Base-by-base conservation (phyloP, 768 basidiomycete species). In the Suillus subluteus region DNA sequence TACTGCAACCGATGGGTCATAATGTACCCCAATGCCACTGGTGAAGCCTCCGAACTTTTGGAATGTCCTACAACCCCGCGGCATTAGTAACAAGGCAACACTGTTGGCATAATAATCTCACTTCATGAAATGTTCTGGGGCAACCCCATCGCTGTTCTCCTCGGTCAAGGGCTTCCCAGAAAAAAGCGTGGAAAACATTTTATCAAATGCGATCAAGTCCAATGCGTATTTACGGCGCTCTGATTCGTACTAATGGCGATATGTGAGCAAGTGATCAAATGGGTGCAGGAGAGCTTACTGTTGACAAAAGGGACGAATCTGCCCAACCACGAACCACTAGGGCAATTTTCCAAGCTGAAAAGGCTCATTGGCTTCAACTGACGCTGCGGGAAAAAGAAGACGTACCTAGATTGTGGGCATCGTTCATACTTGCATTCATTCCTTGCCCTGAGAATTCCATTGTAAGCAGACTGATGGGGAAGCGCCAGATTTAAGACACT, bases 351-450 rank as follows among this genome's bases (percentile, higher is more conserved):
- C 86, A 88, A 2, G 81, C 84, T 81, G 21, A 43, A 38, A 32
- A 62, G 4, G 12, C 9, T 18, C 35, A 18, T 70, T 12, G 63
- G 37, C 64, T 58, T 37, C 21, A 40, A 48, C 2, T 4, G 12
- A 21, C 43, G 48, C 11, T 6, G 7, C n/a, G 18, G 38, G 35
- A 15, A 21, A 11, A 21, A n/a, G 9, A n/a, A 15, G 63, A 63
- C 75, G 30, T 48, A 82, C 80, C 73, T 16, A 87, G 79, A 69
- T 87, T 87, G 71, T 84, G 86, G 0, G 82, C 75, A 64, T 87
- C 86, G 63, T 82, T 84, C 79, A 86, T 85, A 59, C 82, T 81
- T 5, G 84, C 84, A 38, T 85, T 86, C 84, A 84, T 82, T 2
- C 83, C 85, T 65, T 86, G 86, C 6, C 84, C 83, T 84, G 44